Evolutionary conservation across 139 green algal genomes (phyloP).

Genomic region (Dunaliella primolecta): DNA sequence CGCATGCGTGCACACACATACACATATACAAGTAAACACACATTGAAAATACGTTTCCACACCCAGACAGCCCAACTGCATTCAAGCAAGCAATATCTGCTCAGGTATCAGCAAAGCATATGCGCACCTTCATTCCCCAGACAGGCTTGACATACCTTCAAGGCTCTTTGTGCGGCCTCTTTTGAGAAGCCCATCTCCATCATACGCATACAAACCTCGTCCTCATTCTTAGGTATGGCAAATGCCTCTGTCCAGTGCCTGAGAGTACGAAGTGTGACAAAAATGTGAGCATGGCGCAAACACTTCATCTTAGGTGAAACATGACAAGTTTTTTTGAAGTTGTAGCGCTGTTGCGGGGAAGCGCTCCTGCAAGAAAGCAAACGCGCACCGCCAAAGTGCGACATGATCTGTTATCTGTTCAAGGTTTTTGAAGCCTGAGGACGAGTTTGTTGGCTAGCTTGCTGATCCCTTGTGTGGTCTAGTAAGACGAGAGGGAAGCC

Average conservation of each 20-base stretch:
- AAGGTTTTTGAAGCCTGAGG: not conserved
- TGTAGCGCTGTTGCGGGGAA: not conserved
- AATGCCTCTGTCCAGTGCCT: conserved; percentile 59
- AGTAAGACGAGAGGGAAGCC: too few relatives aligned
- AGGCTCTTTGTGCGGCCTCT: conserved; percentile 44
- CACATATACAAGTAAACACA: not conserved
- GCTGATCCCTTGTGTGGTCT: too few relatives aligned
- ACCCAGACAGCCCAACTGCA: not conserved
- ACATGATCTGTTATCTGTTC: conserved; percentile 3
- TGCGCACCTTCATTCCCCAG: too few relatives aligned
- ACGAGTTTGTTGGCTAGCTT: not conserved
- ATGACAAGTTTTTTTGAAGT: not conserved
- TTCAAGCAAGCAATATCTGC: not conserved
- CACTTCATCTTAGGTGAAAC: too few relatives aligned
- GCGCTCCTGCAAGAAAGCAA: not conserved
- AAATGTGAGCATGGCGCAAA: conserved; percentile 30
- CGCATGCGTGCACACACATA: not conserved
- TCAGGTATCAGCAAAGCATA: not conserved
- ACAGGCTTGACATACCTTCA: too few relatives aligned
- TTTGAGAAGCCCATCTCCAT: conserved; percentile 83
- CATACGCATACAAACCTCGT: conserved; percentile 22
- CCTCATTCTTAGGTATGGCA: conserved; percentile 33
- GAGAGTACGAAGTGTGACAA: conserved; percentile 45
- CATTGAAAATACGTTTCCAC: not conserved
- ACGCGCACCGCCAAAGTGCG: not conserved